Evolutionary conservation across 2,329 filamentous ascomycete genomes (phyloP), one percentile per base, ranked within the genome.

Genomic region (Xylaria sp.): DNA sequence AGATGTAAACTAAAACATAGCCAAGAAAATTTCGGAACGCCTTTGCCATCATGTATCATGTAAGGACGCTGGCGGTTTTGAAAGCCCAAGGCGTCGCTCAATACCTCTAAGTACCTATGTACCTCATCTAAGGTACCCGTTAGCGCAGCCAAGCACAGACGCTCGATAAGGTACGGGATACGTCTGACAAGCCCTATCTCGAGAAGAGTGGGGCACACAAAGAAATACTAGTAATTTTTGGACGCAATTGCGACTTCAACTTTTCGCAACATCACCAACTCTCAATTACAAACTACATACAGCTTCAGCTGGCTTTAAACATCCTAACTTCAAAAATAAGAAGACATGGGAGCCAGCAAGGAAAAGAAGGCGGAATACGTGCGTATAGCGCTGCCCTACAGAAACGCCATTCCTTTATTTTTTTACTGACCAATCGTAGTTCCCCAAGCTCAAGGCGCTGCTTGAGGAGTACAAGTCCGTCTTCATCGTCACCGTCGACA

Each of bases 281-380:
- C 66, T 69, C 69, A 69, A 66, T 65, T 56, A 72, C 63, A 73
- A 66, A 60, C 56, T 72, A 73, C 64, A 65, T 54, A 54, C 65
- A 68, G 59, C 63, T 50, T 44, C 65, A 63, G 72, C 70, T 75
- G 90, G 91, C 94, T 94, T 97, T 94, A 97, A 97, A 97, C 84
- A 97, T 93, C 94, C 94, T 97, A 90, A 92, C 93, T 96, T 96
- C 93, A 94, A 81, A 79, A 79, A 88, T 86, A 97, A 97, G 93
- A 94, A 97, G 92, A 94, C 89, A 97, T 97, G 94, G 94, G 94
- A 94, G 94, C 93, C 94, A 98, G 93, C 89, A 89, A 92, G 81
- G 89, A 88, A 82, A 94, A 91, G 91, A 99, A 98, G 91, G 90
- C 93, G 84, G 92, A 78, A 76, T 78, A 77, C 70, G 75, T 77